Percentiles rank a stretch among this genome's conserved stretches.
Evolutionary conservation across 495 filamentous ascomycete species (phyloP).

Genomic region (Penicillium maclennaniae): DNA sequence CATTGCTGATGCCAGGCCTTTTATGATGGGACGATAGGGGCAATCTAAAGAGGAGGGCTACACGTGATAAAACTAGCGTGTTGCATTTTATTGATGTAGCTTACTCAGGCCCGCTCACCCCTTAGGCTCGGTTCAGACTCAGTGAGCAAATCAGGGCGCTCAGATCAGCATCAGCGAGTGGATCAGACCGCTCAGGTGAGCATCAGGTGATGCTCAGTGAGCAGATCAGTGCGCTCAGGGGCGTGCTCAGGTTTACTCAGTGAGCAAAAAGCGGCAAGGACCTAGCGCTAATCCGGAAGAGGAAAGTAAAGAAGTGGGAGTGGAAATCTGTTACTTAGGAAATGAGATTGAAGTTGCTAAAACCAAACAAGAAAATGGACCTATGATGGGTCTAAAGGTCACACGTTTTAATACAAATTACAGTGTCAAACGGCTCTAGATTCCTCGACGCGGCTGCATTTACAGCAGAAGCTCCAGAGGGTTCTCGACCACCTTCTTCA

Average conservation of each 20-base stretch:
- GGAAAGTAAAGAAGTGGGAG: conserved; percentile 13
- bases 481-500: conserved; percentile 98
- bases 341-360: conserved; percentile 39
- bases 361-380: conserved; percentile 30
- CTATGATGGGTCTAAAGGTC: conserved; percentile 28
- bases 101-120: background rate
- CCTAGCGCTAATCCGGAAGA: conserved; percentile 11
- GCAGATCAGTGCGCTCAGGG: background rate
- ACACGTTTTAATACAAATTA: conserved; percentile 48
- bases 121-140: background rate
- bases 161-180: too few relatives aligned
- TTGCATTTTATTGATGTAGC: background rate
- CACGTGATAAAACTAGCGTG: background rate
- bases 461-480: conserved; percentile 91
- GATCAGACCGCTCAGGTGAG: background rate
- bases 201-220: background rate
- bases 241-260: background rate
- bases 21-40: too few relatives aligned
- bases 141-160: background rate
- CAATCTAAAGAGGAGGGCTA: too few relatives aligned
- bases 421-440: conserved; percentile 10
- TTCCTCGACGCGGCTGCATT: conserved; percentile 2
- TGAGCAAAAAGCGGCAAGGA: background rate
- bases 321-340: conserved; percentile 17
- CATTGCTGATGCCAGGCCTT: too few relatives aligned